phyloP scores from a whole-genome alignment of 1,284 basidiomycete species.

The Bondarzewia mesenterica region DNA sequence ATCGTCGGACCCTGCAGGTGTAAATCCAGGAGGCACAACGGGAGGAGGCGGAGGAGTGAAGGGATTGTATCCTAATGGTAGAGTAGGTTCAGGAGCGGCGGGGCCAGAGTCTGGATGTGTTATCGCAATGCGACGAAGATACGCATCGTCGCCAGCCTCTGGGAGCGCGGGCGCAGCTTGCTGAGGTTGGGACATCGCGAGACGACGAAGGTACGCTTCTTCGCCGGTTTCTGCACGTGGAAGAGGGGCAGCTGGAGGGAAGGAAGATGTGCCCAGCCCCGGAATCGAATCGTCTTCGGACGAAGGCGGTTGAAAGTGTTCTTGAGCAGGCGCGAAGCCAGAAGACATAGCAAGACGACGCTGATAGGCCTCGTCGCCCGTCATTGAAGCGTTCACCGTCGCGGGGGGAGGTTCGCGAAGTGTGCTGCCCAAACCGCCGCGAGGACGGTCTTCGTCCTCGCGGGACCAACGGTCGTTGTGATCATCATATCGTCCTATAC shows the following conservation, averaged over 20 bases:
- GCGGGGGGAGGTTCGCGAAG: slow-evolving; percentile 20
- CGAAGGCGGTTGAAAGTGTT: neutral
- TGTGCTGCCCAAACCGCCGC: slow-evolving; percentile 20
- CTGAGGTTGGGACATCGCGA: slow-evolving; percentile 43
- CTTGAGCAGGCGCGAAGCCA: slow-evolving; percentile 14
- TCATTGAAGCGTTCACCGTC: slow-evolving; percentile 26
- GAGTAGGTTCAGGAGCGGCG: neutral
- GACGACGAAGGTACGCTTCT: slow-evolving; percentile 58
- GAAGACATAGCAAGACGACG: slow-evolving; percentile 45
- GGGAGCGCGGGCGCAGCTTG: slow-evolving; percentile 21
- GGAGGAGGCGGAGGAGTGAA: slow-evolving; percentile 48
- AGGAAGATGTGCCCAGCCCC: neutral
- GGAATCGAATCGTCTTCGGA: neutral
- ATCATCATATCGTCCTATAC: slow-evolving; percentile 49
- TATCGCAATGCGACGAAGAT: slow-evolving; percentile 37
- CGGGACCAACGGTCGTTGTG: slow-evolving; percentile 46
- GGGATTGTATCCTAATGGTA: slow-evolving; percentile 48
- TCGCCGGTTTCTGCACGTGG: slow-evolving; percentile 44
- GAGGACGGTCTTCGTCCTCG: slow-evolving; percentile 37
- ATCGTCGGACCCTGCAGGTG: slow-evolving; percentile 20
- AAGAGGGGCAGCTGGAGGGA: slow-evolving; percentile 3
- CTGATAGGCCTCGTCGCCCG: slow-evolving; percentile 54
- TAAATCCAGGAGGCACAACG: slow-evolving; percentile 36
- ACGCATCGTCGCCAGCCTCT: slow-evolving; percentile 47
- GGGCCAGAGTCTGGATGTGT: neutral